phyloP scores from a whole-genome alignment of 1,139 yeast species.

The Magnusiomyces fungicola region DNA sequence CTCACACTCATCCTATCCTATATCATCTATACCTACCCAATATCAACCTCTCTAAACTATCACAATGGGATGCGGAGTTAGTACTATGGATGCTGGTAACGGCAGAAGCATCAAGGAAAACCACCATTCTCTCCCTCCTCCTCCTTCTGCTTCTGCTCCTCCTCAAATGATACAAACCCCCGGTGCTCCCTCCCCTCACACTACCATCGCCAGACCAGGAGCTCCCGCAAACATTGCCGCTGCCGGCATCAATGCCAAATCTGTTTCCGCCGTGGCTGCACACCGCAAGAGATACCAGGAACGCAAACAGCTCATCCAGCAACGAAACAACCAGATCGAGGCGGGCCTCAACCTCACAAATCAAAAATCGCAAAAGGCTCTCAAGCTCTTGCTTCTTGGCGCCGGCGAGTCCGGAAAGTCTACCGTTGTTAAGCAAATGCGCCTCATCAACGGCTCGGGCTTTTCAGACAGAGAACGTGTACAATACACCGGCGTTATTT shows the following conservation, averaged over 20 bases:
- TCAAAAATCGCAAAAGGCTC: conserved; percentile 30
- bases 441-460: conserved; percentile 78
- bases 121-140: too few relatives aligned
- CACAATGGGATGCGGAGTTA: too few relatives aligned
- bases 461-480: conserved; percentile 71
- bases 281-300: conserved; percentile 31
- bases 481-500: conserved; percentile 83
- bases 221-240: background rate
- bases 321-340: conserved; percentile 58
- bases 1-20: too few relatives aligned
- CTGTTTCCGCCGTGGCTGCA: conserved; percentile 11
- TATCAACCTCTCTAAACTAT: too few relatives aligned
- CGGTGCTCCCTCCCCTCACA: too few relatives aligned
- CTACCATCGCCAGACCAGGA: background rate
- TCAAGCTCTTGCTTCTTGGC: conserved; percentile 69
- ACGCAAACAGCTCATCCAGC: conserved; percentile 11
- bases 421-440: conserved; percentile 90
- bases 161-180: too few relatives aligned
- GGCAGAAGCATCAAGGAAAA: too few relatives aligned
- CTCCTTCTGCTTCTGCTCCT: too few relatives aligned
- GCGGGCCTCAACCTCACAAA: conserved; percentile 50
- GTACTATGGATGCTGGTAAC: too few relatives aligned
- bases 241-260: conserved; percentile 4
- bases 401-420: conserved; percentile 97
- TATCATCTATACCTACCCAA: too few relatives aligned